Evolutionary conservation across 2,329 filamentous ascomycete species (phyloP).

Genomic region (Coniosporium tulheliwenetii): DNA sequence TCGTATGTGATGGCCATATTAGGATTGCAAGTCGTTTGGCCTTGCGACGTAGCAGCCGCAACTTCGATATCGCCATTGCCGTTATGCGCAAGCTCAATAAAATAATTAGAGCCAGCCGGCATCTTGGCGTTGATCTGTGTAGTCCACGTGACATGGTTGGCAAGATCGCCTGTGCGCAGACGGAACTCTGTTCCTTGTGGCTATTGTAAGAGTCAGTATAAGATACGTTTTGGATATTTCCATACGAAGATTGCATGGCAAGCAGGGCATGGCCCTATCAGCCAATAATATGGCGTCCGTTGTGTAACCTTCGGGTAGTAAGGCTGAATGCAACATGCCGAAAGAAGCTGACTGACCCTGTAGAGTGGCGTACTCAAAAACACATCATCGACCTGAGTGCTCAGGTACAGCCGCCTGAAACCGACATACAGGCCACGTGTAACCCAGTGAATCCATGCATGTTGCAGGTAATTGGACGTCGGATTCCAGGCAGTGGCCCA

Average conservation of each 20-base stretch:
- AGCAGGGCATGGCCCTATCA: too few species aligned
- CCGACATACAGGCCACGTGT: constrained; percentile 43
- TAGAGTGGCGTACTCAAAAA: constrained; percentile 33
- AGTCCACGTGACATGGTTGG: constrained; percentile 29
- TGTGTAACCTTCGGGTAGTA: too few species aligned
- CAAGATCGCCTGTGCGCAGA: constrained; percentile 30
- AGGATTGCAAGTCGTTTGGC: constrained; percentile 12
- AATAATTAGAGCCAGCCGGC: constrained; percentile 35
- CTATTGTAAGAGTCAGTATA: constrained; percentile 3
- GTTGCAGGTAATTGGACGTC: constrained; percentile 42
- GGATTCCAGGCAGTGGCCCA: constrained; percentile 37
- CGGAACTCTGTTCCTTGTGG: constrained; percentile 35
- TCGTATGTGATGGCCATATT: constrained; percentile 20
- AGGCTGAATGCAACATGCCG: too few species aligned
- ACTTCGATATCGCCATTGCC: constrained; percentile 36
- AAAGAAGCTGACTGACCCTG: not conserved
- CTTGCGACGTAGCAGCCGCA: constrained; percentile 7
- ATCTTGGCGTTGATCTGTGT: constrained; percentile 28
- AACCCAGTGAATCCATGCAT: constrained; percentile 47
- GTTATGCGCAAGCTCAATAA: constrained; percentile 40
- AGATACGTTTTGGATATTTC: not conserved
- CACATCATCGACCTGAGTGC: constrained; percentile 47
- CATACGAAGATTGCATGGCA: not conserved
- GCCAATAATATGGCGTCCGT: too few species aligned
- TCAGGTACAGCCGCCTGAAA: constrained; percentile 38